Base-by-base conservation (phyloP, 1,284 basidiomycete genomes). In the Salmacisia buchloeana region DNA sequence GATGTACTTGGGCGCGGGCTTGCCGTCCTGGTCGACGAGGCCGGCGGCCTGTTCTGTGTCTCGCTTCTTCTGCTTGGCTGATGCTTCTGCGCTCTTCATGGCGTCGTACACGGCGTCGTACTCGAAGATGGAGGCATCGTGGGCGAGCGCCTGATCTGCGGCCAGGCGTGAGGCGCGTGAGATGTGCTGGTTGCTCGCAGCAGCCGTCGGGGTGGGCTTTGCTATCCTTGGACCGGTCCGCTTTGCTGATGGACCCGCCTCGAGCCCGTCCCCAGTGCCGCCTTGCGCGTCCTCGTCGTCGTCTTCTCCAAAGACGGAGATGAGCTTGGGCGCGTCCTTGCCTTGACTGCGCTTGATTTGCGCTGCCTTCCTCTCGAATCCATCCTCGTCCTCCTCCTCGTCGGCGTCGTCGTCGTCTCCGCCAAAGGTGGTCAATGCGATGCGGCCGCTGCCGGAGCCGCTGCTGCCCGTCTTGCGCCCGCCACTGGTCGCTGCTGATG, bases 91-190 rank as follows among this genome's bases (percentile, higher is more conserved):
- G 66, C 88, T 85, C 82, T 98, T 94, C 88, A 99, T 97, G 70
- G 85, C 86, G 75, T 99, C 96, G 85, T 89, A 98, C 5, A 97
- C 88, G 77, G 91, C 90, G 77, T 99, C 96, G 75, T 99, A 99
- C 81, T 97, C 88, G 80, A 90, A 98, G 9, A 96, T 89, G 2
- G 88, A 89, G 49, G 85, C 80, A 76, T 98, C 96, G 2, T 93
- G 82, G 68, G 84, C 84, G 81, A 87, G 85, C 75, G 93, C 92
- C 67, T 86, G 58, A 66, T 69, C 57, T 64, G 68, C 52, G 59
- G 67, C 45, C 68, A 70, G 21, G 61, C 63, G 33, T 66, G 67
- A 2, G 72, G 72, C 15, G 69, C 60, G 18, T 75, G 76, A 13
- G 69, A 61, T 15, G 66, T 15, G 7, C 23, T 43, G 4, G 39